Evolutionary conservation across 1,284 basidiomycete species (phyloP).

Genomic region (Leucoagaricus sp.): DNA sequence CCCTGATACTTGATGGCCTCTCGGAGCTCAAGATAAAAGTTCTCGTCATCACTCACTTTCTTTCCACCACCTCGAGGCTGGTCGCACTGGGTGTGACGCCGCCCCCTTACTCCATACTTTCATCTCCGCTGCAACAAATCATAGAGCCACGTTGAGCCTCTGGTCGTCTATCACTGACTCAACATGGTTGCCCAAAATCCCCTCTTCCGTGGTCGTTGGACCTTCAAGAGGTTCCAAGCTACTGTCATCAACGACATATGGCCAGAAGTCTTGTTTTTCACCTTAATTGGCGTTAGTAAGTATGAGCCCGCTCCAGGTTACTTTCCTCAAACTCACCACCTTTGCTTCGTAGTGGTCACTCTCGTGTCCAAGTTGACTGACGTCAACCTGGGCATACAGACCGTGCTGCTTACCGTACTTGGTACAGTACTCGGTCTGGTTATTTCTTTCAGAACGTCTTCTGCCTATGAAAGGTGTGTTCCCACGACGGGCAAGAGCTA

Average conservation of each 20-base stretch:
- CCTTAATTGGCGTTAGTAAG: constrained; percentile 54
- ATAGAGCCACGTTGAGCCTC: neutral
- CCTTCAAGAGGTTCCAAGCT: constrained; percentile 55
- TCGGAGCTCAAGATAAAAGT: neutral
- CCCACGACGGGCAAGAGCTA: constrained; percentile 26
- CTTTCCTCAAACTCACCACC: too few species aligned
- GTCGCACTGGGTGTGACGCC: neutral
- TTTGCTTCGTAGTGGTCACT: constrained; percentile 48
- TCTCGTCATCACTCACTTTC: neutral
- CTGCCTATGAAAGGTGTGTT: constrained; percentile 74
- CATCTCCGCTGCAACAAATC: neutral
- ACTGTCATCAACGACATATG: constrained; percentile 67
- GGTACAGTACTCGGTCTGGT: constrained; percentile 73
- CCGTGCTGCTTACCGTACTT: constrained; percentile 56
- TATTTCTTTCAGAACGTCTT: constrained; percentile 68
- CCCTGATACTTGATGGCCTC: constrained; percentile 5
- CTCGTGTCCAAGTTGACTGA: constrained; percentile 47
- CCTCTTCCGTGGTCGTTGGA: constrained; percentile 45
- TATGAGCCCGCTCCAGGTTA: constrained; percentile 16
- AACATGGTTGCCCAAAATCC: constrained; percentile 48
- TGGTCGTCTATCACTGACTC: neutral
- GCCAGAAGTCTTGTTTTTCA: constrained; percentile 61
- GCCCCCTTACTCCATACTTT: neutral
- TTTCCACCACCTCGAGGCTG: neutral
- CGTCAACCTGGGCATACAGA: constrained; percentile 41